These are phyloP conservation scores for Aureobasidium vineae DNA, from an alignment of 2,329 filamentous ascomycete genomes.

Conservation along the genomic window DNA sequence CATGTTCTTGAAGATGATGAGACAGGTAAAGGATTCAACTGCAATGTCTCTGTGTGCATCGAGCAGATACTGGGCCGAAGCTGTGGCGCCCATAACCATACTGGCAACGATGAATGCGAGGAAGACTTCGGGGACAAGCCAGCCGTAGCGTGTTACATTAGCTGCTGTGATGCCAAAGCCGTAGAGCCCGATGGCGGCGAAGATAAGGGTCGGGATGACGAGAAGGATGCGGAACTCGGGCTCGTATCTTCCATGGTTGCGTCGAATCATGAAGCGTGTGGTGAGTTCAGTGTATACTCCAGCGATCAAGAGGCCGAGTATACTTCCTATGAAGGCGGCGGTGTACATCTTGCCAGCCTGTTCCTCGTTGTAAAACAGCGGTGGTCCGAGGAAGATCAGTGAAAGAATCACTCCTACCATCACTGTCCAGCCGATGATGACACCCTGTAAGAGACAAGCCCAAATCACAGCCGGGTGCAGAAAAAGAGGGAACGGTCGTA, in stretches of 20 bases:
- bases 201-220: conserved; percentile 75
- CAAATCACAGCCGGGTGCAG: conserved; percentile 83
- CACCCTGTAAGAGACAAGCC: conserved; percentile 77
- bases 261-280: conserved; percentile 66
- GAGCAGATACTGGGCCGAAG: conserved; percentile 82
- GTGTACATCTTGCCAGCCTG: conserved; percentile 84
- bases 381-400: conserved; percentile 76
- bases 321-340: conserved; percentile 78
- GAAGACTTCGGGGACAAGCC: conserved; percentile 72
- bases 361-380: conserved; percentile 77
- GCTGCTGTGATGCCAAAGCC: conserved; percentile 76
- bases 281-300: conserved; percentile 72
- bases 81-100: conserved; percentile 89
- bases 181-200: conserved; percentile 75
- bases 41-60: conserved; percentile 87
- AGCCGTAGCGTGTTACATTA: conserved; percentile 62
- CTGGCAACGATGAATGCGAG: conserved; percentile 81
- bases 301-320: conserved; percentile 73
- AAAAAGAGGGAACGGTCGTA: conserved; percentile 78
- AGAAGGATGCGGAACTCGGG: conserved; percentile 86
- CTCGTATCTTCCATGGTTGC: conserved; percentile 81
- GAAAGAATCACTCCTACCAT: conserved; percentile 82
- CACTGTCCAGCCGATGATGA: conserved; percentile 93
- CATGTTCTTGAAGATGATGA: conserved; percentile 92
- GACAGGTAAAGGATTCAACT: conserved; percentile 84